Evolutionary conservation across 176 grass and related monocot species (phyloP), one percentile per base, ranked within the genome.

Genomic region (Lolium perenne): DNA sequence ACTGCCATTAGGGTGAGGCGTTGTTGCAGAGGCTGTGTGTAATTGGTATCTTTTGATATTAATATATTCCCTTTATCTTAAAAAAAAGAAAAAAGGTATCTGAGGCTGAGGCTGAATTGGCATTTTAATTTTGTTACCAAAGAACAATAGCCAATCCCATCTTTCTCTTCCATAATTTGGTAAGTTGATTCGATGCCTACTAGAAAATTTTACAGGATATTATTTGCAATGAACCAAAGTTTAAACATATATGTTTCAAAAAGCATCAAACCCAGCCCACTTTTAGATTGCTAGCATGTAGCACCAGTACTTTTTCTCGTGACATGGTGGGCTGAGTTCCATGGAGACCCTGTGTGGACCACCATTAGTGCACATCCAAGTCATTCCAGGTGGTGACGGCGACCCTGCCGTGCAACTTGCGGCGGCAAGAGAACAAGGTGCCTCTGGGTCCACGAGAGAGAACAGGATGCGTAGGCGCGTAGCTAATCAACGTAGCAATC

Each of bases 331-430:
- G 8, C 46, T 45, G 8, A 64, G 15, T 10, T 80, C 32, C 45
- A 51, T 50, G 75, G 38, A 66, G 51, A 73, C 10, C 18, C 29
- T 22, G 0, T 0, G 1, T 29, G 77, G 40, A 53, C 88, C 83
- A 82, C 71, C 62, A 47, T 65, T 78, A 54, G 79, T 83, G 84
- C 64, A 20, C 38, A 3, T 90, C 79, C 79, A 83, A 38, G 38
- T 78, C 83, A 78, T 12, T 82, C 72, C 79, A 77, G 60, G 83
- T 82, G 79, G 72, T 64, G 66, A 89, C 54, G 72, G 79, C 12
- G 88, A 86, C 71, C 3, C 43, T 23, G 50, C 7, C 81, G 25
- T 80, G 81, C 76, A 53, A 80, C 57, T 81, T 82, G 83, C 45
- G 51, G 60, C 40, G 77, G 51, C 82, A 71, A 70, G 10, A 82